Percentiles rank a stretch among this genome's conserved stretches.
These are phyloP conservation scores for Radiomyces spectabilis DNA, from an alignment of 192 early-diverging fungal species.

Conservation along the genomic window DNA sequence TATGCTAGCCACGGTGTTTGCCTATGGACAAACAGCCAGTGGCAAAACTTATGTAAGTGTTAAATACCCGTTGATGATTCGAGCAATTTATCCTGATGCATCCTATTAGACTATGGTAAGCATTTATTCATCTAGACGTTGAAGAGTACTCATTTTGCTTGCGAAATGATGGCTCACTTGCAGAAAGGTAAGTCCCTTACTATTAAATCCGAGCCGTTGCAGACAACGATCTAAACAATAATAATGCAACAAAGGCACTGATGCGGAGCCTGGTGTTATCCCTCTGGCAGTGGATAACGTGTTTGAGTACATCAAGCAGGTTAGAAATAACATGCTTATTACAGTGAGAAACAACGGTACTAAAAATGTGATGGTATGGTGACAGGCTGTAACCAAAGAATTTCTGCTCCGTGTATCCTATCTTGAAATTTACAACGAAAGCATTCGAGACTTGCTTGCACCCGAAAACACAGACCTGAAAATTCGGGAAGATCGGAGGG, in stretches of 20 bases:
- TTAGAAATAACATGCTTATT: conserved; percentile 11
- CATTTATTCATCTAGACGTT: no score
- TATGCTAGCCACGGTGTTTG: conserved; percentile 91
- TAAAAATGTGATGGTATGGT: no score
- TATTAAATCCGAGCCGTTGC: no score
- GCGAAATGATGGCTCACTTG: no score
- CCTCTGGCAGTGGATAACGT: conserved; percentile 72
- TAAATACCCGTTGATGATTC: no score
- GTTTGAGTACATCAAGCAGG: conserved; percentile 63
- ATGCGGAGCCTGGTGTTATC: conserved; percentile 68
- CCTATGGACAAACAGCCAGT: conserved; percentile 95
- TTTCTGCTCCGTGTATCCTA: conserved; percentile 94
- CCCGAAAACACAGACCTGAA: conserved; percentile 77
- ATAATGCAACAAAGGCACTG: no score
- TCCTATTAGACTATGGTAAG: conserved; percentile 48
- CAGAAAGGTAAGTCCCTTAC: no score
- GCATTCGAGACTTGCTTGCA: conserved; percentile 80
- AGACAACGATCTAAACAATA: no score
- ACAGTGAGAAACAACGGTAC: no score
- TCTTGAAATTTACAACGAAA: conserved; percentile 97
- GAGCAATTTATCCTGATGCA: no score
- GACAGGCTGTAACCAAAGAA: conserved; percentile 61
- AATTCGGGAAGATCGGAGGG: conserved; percentile 71
- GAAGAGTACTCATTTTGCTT: no score
- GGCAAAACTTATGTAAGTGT: conserved; percentile 82